Base-by-base conservation (phyloP, 106 monocot genomes). In the Apostasia shenzhenica region DNA sequence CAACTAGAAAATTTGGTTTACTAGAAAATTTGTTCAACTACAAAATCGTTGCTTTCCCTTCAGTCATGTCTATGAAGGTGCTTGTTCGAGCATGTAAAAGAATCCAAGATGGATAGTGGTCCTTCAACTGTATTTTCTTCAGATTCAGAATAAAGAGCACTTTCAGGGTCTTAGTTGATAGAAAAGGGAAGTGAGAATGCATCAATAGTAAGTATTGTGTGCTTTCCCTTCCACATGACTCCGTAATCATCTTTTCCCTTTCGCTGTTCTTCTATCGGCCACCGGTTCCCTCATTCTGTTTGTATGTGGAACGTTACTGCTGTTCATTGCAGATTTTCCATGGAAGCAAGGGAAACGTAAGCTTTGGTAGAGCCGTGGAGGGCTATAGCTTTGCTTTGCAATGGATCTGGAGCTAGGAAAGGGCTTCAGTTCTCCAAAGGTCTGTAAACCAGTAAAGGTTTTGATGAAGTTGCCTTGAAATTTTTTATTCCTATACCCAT, bases 331-430 rank as follows among this genome's bases (percentile, higher is more conserved):
- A 61, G 60, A 61, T 61, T 42, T 41, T 42, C 60, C n/a, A 63
- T 63, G 62, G 42, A 45, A 45, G 45, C 13, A n/a, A 4, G 4
- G 45, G 62, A 63, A 63, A 40, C 62, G 45, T 4, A 63, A 50
- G 39, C 11, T 45, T 13, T 39, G 42, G 62, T 63, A 2, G 5
- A 45, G 13, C 12, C 10, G 62, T 63, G 10, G 5, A 45, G 13
- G n/a, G 45, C 8, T 40, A 11, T 45, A 45, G 42, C 45, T n/a
- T 63, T 63, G 45, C 44, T 26, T 14, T 55, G 14, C 12, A 11
- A 73, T 73, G 73, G 73, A 73, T 73, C 42, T 45, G 55, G 65
- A 73, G 64, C 11, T 10, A 46, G 54, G 65, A 13, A 65, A 65
- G 45, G 12, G 11, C 45, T 55, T 56, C 6, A 47, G 45, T 11